Percentiles rank a stretch among this genome's conserved stretches.
These are phyloP conservation scores for Chondrus crispus DNA, from an alignment of 23 red algal species.

Conservation along the genomic window DNA sequence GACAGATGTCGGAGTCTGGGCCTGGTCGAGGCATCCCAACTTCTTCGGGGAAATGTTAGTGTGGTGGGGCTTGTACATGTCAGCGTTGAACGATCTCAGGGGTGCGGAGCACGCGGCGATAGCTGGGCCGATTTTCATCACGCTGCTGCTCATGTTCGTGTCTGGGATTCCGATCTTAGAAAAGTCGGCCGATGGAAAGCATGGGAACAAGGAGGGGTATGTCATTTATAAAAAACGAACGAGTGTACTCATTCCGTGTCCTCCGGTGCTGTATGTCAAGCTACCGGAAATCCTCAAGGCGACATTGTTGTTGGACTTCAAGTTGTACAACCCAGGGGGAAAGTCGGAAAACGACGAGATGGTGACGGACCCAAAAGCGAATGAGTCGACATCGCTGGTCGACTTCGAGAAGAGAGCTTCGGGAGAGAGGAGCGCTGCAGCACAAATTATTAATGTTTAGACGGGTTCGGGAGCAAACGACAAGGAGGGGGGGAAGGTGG, in stretches of 20 bases:
- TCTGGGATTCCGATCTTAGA: slow-evolving; percentile 90
- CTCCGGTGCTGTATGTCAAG: slow-evolving; percentile 58
- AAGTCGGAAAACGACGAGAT: background rate
- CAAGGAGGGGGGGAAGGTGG: too few species aligned
- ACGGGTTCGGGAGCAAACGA: too few species aligned
- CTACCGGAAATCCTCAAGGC: slow-evolving; percentile 56
- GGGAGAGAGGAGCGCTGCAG: too few species aligned
- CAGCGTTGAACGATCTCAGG: slow-evolving; percentile 12
- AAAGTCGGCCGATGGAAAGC: slow-evolving; percentile 65
- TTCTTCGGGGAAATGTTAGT: slow-evolving; percentile 93
- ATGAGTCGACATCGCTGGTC: background rate
- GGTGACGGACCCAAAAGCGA: background rate
- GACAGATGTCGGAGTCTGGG: slow-evolving; percentile 84
- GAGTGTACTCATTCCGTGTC: slow-evolving; percentile 81
- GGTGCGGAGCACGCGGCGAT: slow-evolving; percentile 53
- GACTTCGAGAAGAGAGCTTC: too few species aligned
- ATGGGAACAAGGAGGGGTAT: slow-evolving; percentile 65
- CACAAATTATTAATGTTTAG: too few species aligned
- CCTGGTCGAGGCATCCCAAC: slow-evolving; percentile 90
- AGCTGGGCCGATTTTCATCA: slow-evolving; percentile 89
- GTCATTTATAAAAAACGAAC: slow-evolving; percentile 66
- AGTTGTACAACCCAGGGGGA: slow-evolving; percentile 56
- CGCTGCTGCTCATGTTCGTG: slow-evolving; percentile 84
- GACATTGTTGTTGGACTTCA: slow-evolving; percentile 72
- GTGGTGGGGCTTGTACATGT: slow-evolving; percentile 87